phyloP scores from a whole-genome alignment of 1,284 basidiomycete species.

The Agroathelia rolfsii region DNA sequence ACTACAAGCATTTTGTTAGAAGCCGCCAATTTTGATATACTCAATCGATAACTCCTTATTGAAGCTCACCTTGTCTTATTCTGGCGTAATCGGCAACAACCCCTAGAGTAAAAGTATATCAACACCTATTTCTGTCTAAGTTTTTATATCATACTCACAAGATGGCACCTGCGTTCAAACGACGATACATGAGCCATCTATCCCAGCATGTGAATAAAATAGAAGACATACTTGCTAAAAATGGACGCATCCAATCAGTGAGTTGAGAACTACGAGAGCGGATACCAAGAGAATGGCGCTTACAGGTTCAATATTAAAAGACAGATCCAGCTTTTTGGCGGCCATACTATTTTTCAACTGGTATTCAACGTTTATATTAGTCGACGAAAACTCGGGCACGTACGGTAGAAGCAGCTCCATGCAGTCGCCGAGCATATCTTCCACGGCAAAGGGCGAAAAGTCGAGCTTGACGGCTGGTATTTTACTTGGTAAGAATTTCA shows the following conservation, averaged over 20 bases:
- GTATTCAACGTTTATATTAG: no score
- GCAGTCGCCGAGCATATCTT: conserved; percentile 63
- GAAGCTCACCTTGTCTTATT: conserved; percentile 49
- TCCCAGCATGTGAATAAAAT: no score
- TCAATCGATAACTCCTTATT: background rate
- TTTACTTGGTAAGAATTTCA: conserved; percentile 7
- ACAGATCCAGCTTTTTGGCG: conserved; percentile 59
- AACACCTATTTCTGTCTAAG: no score
- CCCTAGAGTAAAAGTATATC: conserved; percentile 38
- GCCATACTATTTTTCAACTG: no score
- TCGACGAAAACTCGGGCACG: no score
- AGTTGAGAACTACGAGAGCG: conserved; percentile 1
- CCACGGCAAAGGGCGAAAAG: conserved; percentile 53
- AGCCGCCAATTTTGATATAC: conserved; percentile 9
- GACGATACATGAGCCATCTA: no score
- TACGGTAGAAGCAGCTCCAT: no score
- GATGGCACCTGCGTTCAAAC: no score
- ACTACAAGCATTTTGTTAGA: conserved; percentile 32
- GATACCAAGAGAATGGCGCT: conserved; percentile 54
- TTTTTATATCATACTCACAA: no score
- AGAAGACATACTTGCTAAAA: no score
- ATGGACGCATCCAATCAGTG: no score
- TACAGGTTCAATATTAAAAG: conserved; percentile 56
- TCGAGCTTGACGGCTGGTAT: conserved; percentile 54
- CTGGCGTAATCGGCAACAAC: conserved; percentile 63